Conservation (phyloP, 768 basidiomycete genomes). For the Solioccasus polychromus region DNA sequence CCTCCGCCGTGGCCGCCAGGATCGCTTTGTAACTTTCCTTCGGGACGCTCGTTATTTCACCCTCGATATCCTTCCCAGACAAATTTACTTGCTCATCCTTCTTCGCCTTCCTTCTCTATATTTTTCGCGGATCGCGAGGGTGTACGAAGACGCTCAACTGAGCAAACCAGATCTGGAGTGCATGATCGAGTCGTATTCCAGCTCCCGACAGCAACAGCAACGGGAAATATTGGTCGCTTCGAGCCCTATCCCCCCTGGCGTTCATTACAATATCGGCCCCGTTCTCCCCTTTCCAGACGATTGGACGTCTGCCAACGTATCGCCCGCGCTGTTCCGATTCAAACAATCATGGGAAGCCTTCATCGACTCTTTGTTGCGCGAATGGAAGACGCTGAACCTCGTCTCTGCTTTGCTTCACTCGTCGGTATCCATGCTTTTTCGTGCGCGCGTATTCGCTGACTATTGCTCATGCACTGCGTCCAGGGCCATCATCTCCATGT, state of each 20-base stretch:
- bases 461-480: neutral
- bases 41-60: conserved; percentile 24
- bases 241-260: conserved; percentile 31
- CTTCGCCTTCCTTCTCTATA: conserved; percentile 76
- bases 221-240: conserved; percentile 12
- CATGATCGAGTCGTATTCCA: conserved; percentile 40
- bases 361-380: conserved; percentile 63
- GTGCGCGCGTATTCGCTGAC: neutral
- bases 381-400: conserved; percentile 77
- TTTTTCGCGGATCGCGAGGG: conserved; percentile 71
- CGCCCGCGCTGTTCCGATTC: conserved; percentile 65
- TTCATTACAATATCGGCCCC: conserved; percentile 12
- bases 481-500: conserved; percentile 70
- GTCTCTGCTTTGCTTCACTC: conserved; percentile 62
- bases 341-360: conserved; percentile 67
- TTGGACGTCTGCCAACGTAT: conserved; percentile 48
- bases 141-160: conserved; percentile 77
- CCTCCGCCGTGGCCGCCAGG: conserved; percentile 12
- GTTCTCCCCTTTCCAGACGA: conserved; percentile 51
- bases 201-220: conserved; percentile 11
- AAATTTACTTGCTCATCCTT: conserved; percentile 45
- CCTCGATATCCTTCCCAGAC: conserved; percentile 40
- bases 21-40: conserved; percentile 16
- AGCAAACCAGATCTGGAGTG: conserved; percentile 67
- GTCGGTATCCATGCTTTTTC: conserved; percentile 29